phyloP scores from a whole-genome alignment of 345 rosid species.

The Diplotaxis tenuifolia region DNA sequence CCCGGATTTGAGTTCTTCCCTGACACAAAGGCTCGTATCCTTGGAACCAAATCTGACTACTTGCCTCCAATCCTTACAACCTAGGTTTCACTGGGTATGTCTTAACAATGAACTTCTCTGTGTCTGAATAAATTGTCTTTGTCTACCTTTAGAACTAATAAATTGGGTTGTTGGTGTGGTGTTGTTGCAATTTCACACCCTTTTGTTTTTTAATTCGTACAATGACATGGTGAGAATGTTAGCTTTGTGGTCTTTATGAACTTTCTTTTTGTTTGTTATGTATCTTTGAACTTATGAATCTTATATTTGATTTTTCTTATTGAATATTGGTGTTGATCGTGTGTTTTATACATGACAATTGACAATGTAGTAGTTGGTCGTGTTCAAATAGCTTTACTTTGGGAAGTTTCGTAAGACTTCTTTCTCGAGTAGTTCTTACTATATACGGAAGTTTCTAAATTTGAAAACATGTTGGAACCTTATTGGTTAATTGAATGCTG shows the following conservation, averaged over 20 bases:
- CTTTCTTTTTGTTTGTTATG: conserved; percentile 4
- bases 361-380: background rate
- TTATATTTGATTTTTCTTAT: conserved; percentile 1
- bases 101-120: conserved; percentile 2
- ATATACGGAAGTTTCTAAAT: background rate
- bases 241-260: conserved; percentile 11
- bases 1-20: conserved; percentile 82
- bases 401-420: conserved; percentile 10
- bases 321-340: background rate
- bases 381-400: background rate
- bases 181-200: conserved; percentile 11
- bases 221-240: conserved; percentile 28
- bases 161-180: conserved; percentile 28
- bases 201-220: conserved; percentile 17
- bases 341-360: background rate
- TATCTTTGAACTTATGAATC: conserved; percentile 12
- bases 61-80: conserved; percentile 95
- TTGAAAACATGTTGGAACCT: conserved; percentile 8
- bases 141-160: conserved; percentile 23
- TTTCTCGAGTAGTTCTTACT: conserved; percentile 6
- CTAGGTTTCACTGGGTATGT: conserved; percentile 32
- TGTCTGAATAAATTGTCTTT: conserved; percentile 24
- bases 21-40: conserved; percentile 81
- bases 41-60: conserved; percentile 84
- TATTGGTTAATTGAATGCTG: conserved; percentile 21